These are phyloP conservation scores for Kernera saxatilis DNA, from an alignment of 345 rosid genomes.

Conservation along the genomic window DNA sequence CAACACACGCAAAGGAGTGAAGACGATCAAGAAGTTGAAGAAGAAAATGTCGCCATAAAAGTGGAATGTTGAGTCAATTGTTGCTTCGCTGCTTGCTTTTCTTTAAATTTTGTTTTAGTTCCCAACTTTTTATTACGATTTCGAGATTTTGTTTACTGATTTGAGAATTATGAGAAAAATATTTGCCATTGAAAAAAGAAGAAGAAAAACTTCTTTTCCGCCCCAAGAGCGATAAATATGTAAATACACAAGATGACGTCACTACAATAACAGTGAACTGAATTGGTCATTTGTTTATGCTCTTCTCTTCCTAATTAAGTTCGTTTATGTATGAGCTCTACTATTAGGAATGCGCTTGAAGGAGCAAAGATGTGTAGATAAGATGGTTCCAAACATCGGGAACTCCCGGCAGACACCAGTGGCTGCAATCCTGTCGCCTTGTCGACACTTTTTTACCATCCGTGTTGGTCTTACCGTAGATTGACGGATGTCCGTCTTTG, in stretches of 20 bases:
- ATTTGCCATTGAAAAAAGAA: neutral
- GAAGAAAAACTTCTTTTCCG: neutral
- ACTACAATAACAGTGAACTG: neutral
- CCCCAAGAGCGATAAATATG: neutral
- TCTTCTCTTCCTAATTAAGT: neutral
- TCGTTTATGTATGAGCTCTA: neutral
- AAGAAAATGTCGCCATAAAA: conserved; percentile 40
- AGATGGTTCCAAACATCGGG: conserved; percentile 97
- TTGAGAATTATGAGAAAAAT: neutral
- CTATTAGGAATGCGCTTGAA: conserved; percentile 23
- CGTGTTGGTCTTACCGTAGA: conserved; percentile 52
- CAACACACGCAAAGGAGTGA: conserved; percentile 41
- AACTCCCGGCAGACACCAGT: conserved; percentile 95
- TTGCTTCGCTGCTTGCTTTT: conserved; percentile 5
- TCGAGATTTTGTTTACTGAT: conserved; percentile 2
- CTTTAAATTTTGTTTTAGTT: conserved; percentile 10
- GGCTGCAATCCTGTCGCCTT: conserved; percentile 85
- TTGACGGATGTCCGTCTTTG: conserved; percentile 88
- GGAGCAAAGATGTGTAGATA: conserved; percentile 56
- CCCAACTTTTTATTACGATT: neutral
- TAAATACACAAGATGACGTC: neutral
- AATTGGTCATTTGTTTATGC: neutral
- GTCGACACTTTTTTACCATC: conserved; percentile 37
- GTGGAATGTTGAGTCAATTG: neutral
- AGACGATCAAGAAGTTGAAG: conserved; percentile 48